Evolutionary conservation across 106 monocot genomes (phyloP), one percentile per base, ranked within the genome.

Genomic region (Posidonia australis): DNA sequence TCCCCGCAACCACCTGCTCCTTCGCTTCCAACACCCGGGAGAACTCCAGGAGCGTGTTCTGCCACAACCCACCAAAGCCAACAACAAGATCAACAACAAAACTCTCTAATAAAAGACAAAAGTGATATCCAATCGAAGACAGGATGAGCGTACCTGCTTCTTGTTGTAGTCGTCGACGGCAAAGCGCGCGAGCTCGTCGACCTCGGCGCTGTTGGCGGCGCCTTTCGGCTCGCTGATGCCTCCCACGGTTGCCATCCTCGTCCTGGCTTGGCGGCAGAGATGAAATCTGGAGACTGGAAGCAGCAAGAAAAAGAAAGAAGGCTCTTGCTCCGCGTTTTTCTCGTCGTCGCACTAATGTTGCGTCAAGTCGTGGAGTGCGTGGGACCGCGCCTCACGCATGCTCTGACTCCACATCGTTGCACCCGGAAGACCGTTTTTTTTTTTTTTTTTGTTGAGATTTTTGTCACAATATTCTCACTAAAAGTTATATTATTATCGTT

Each of bases 161-260:
- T 74, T 66, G 73, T 74, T 74, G 59, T 66, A 57, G 46, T 74
- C 73, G 21, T 74, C 66, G 29, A 74, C 73, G 21, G 73, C 73
- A 31, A 66, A 74, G 9, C 65, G 65, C 44, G 28, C 73, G 5
- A 74, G 73, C 30, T 66, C 58, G 12, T 65, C 73, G 66, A 74
- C 23, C 66, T 74, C 73, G 48, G 23, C 7, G 24, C 58, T 56
- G 46, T 74, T 74, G 9, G n/a, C 48, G 46, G 22, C 42, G 1
- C 27, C 57, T 4, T 9, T 26, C 19, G 23, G 9, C 26, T 25
- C 48, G 3, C 1, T 18, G 2, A 13, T 44, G 25, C 73, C 66
- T 30, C 58, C 73, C 23, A 59, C 0, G 45, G n/a, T 54, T 21
- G 66, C 44, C 66, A 74, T 73, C n/a, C 17, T 26, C 44, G 21